These are phyloP conservation scores for Styphnolobium japonicum DNA, from an alignment of 306 rosid genomes.

Conservation along the genomic window DNA sequence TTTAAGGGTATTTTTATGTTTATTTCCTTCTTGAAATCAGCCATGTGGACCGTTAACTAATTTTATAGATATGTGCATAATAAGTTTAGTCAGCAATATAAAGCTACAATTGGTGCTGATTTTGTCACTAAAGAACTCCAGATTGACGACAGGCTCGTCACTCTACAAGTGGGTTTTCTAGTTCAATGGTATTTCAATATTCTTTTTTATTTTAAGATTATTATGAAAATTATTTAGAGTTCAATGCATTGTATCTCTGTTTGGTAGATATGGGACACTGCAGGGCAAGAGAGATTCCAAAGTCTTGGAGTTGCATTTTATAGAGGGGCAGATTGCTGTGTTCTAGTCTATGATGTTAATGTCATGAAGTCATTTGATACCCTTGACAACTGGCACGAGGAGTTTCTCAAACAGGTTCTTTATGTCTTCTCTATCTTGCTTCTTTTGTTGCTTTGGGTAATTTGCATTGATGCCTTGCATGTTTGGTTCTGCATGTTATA, in stretches of 20 bases:
- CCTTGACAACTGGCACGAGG: conserved; percentile 95
- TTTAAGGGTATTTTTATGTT: neutral
- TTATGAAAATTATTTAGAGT: neutral
- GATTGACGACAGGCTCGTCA: conserved; percentile 84
- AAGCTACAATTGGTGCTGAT: conserved; percentile 96
- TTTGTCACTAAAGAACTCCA: conserved; percentile 94
- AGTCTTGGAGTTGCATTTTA: conserved; percentile 95
- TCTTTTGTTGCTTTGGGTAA: neutral
- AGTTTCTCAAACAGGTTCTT: conserved; percentile 88
- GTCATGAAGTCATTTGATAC: conserved; percentile 89
- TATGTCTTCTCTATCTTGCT: neutral
- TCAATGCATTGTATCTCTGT: neutral
- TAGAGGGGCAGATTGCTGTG: conserved; percentile 95
- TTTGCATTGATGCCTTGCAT: neutral
- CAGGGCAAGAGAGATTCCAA: conserved; percentile 94
- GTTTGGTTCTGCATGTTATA: neutral
- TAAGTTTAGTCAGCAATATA: conserved; percentile 93
- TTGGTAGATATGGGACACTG: conserved; percentile 92
- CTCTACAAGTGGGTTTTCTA: conserved; percentile 75
- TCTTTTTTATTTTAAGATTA: neutral
- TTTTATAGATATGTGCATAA: conserved; percentile 77
- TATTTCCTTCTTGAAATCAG: neutral
- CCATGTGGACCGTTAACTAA: conserved; percentile 39
- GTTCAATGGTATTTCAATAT: conserved; percentile 29
- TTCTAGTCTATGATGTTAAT: conserved; percentile 83